Percentiles rank a stretch among this genome's conserved stretches.
phyloP scores from a whole-genome alignment of 2,329 filamentous ascomycete genomes.

The Dryadomyces sulphureus region DNA sequence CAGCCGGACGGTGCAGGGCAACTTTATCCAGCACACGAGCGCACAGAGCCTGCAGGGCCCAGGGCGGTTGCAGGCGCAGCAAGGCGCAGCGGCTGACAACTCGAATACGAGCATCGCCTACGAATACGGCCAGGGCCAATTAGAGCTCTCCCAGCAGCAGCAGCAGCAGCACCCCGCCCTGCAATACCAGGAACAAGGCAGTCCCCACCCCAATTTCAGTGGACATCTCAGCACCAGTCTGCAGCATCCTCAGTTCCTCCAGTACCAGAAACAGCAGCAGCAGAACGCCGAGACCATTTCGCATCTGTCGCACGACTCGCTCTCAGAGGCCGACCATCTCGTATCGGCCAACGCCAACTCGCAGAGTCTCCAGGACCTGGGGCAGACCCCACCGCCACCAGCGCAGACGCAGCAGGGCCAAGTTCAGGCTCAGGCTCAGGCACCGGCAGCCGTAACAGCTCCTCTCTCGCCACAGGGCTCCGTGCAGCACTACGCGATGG shows the following conservation, averaged over 20 bases:
- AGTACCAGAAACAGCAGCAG: no score
- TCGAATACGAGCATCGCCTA: no score
- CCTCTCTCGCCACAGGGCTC: background rate
- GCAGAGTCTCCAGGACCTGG: conserved; percentile 14
- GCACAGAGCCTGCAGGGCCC: conserved; percentile 18
- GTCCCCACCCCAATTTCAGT: conserved; percentile 19
- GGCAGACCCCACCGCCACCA: conserved; percentile 8
- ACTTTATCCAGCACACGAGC: conserved; percentile 12
- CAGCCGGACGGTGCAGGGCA: conserved; percentile 17
- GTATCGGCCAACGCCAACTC: conserved; percentile 19
- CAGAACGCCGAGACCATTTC: conserved; percentile 46
- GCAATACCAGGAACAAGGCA: conserved; percentile 11
- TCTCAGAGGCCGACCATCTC: conserved; percentile 31
- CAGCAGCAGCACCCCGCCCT: conserved; percentile 20
- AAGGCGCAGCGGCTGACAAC: conserved; percentile 16
- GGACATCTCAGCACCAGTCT: conserved; percentile 14
- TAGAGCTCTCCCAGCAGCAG: conserved; percentile 12
- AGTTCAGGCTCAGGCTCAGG: background rate
- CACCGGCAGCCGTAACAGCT: no score
- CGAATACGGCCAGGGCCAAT: background rate
- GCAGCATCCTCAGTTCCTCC: conserved; percentile 15
- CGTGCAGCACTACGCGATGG: conserved; percentile 24
- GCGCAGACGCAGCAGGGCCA: background rate
- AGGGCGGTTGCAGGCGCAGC: conserved; percentile 20
- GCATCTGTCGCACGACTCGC: conserved; percentile 48